These are phyloP conservation scores for Verbena officinalis DNA, from an alignment of 257 asterid genomes.

Conservation along the genomic window DNA sequence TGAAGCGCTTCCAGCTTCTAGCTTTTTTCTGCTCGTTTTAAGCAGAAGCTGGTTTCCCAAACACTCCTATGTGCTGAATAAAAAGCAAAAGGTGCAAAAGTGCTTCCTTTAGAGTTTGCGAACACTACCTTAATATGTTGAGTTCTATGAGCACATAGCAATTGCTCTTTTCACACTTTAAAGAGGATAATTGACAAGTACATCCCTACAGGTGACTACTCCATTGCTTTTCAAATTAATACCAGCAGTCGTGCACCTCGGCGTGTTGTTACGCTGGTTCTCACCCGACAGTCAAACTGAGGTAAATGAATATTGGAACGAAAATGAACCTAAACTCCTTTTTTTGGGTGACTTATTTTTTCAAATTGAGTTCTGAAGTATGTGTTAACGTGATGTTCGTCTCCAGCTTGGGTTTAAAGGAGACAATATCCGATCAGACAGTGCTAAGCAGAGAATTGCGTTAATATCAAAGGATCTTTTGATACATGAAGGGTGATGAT, in stretches of 20 bases:
- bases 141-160: neutral
- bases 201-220: slow-evolving; percentile 76
- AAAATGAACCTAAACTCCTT: neutral
- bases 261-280: slow-evolving; percentile 91
- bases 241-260: slow-evolving; percentile 95
- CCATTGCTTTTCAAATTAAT: slow-evolving; percentile 94
- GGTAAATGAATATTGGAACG: slow-evolving; percentile 44
- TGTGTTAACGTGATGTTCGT: slow-evolving; percentile 15
- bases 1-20: too few species aligned
- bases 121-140: too few species aligned
- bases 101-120: too few species aligned
- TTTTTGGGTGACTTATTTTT: neutral
- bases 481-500: slow-evolving; percentile 53
- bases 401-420: slow-evolving; percentile 77
- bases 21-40: too few species aligned
- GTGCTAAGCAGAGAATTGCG: slow-evolving; percentile 86
- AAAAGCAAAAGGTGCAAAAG: too few species aligned
- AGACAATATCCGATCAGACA: slow-evolving; percentile 77
- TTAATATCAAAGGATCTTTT: slow-evolving; percentile 71
- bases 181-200: neutral
- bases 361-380: neutral
- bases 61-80: too few species aligned
- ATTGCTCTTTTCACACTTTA: slow-evolving; percentile 3
- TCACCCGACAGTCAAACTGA: slow-evolving; percentile 76
- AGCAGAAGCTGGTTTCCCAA: too few species aligned